Evolutionary conservation across 1,139 yeast species (phyloP).

Genomic region (Ogataea hybrid): DNA sequence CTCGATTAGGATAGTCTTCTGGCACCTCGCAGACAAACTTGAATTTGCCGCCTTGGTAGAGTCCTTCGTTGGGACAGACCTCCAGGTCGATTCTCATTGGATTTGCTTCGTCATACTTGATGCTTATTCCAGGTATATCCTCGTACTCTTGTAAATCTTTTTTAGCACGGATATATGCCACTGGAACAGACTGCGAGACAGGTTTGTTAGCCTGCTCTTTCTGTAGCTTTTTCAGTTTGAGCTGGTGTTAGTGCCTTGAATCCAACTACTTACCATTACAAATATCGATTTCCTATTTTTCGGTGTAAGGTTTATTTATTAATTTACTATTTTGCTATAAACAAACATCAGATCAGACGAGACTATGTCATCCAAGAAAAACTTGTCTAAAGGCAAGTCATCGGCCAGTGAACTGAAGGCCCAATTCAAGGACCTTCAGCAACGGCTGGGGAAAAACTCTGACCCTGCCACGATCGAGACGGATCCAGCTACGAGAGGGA

Average conservation of each 20-base stretch:
- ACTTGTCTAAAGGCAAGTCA: slow-evolving; percentile 8
- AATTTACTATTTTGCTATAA: slow-evolving; percentile 3
- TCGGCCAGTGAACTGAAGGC: slow-evolving; percentile 48
- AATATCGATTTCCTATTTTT: neutral
- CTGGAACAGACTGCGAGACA: slow-evolving; percentile 20
- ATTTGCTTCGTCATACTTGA: slow-evolving; percentile 24
- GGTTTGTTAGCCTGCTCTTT: slow-evolving; percentile 23
- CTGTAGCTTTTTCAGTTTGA: slow-evolving; percentile 30
- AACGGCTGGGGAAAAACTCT: slow-evolving; percentile 43
- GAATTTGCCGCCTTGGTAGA: slow-evolving; percentile 69
- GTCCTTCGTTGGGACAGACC: slow-evolving; percentile 78
- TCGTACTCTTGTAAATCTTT: slow-evolving; percentile 31
- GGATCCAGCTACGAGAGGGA: slow-evolving; percentile 28
- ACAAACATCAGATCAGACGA: slow-evolving; percentile 3
- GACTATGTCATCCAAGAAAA: slow-evolving; percentile 13
- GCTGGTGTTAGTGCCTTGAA: slow-evolving; percentile 13
- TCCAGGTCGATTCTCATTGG: slow-evolving; percentile 57
- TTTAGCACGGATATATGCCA: slow-evolving; percentile 30
- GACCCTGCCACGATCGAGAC: slow-evolving; percentile 1
- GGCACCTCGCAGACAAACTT: slow-evolving; percentile 62
- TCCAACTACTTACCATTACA: slow-evolving; percentile 8
- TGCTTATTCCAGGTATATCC: slow-evolving; percentile 48
- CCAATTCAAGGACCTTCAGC: slow-evolving; percentile 61
- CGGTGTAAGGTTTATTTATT: slow-evolving; percentile 1
- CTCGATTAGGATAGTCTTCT: slow-evolving; percentile 84